A percentile compares a stretch with the other conserved stretches of the same genome.
Evolutionary conservation across 2,329 filamentous ascomycete genomes (phyloP).

Genomic region (Bipolaris zeicola): DNA sequence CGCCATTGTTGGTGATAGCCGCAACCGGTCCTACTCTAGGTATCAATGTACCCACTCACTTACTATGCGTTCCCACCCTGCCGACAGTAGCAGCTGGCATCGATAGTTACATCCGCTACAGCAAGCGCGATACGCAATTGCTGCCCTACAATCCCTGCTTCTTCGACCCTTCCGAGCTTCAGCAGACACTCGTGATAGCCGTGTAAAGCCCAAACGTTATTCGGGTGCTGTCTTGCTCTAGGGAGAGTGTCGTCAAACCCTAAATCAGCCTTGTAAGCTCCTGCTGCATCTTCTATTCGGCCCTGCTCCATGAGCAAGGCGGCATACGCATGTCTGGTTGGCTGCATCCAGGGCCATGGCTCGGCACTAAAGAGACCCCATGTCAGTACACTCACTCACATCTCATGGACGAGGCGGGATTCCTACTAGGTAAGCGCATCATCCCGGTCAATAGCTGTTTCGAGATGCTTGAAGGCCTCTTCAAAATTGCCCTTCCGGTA

Average conservation of each 20-base stretch:
- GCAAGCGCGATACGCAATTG: slow-evolving; percentile 60
- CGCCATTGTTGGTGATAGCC: background rate
- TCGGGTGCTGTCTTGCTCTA: slow-evolving; percentile 68
- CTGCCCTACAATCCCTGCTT: slow-evolving; percentile 56
- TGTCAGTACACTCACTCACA: background rate
- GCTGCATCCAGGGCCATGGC: slow-evolving; percentile 82
- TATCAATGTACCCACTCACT: background rate
- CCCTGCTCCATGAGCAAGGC: slow-evolving; percentile 72
- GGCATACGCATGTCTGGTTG: slow-evolving; percentile 71
- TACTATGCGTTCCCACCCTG: slow-evolving; percentile 10
- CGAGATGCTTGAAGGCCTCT: slow-evolving; percentile 64
- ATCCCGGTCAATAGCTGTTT: slow-evolving; percentile 63
- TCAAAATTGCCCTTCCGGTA: slow-evolving; percentile 68
- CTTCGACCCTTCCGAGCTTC: slow-evolving; percentile 57
- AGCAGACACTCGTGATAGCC: slow-evolving; percentile 73
- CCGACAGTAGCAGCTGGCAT: slow-evolving; percentile 63
- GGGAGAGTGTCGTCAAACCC: slow-evolving; percentile 60
- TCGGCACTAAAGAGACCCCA: slow-evolving; percentile 58
- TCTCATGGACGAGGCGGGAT: background rate
- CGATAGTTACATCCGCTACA: slow-evolving; percentile 64
- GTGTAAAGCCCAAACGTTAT: slow-evolving; percentile 77
- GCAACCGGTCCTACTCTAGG: background rate
- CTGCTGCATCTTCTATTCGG: slow-evolving; percentile 46
- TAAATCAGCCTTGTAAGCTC: slow-evolving; percentile 49
- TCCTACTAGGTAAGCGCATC: slow-evolving; percentile 64